Base-by-base conservation (phyloP, 2,329 filamentous ascomycete genomes). In the Seiridium unicorne region DNA sequence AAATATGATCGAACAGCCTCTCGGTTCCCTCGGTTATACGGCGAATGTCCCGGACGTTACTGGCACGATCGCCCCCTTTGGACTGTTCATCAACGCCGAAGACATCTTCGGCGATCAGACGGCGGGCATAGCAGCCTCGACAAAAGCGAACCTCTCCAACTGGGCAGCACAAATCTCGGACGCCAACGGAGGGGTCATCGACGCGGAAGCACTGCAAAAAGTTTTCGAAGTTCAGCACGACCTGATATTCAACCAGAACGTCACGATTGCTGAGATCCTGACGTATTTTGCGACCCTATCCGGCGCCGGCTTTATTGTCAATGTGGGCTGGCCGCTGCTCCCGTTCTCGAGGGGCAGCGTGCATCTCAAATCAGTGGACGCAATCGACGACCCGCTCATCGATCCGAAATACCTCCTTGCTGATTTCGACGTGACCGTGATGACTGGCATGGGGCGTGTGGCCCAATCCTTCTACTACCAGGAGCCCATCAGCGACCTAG, bases 1-100 rank as follows among this genome's bases (percentile, higher is more conserved):
- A 65, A 81, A 83, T 64, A 70, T 84, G 1, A 76, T 82, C 62
- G 81, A 84, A 54, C 82, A 86, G 66, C 69, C 83, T 11, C 71
- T 70, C 60, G 66, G 63, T 2, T 44, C 57, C 1, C 54, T 77
- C 5, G 46, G 61, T 4, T 75, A 71, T 53, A 62, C 57, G 8
- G 64, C 61, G 48, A 68, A 61, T 11, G 26, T 63, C 2, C 10
- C 34, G 11, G 66, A 67, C 7, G n/a, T 61, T 1, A 62, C 64
- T 9, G 65, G 66, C 3, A 26, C 55, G 32, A 63, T 57, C 5
- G 65, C 66, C 0, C 70, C 70, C 0, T 76, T 73, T 60, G 70
- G 69, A 3, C 69, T 69, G 3, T 78, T 77, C 35, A 60, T 69
- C 8, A 76, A 70, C 1, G 73, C 72, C 0, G 56, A 67, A 10